A percentile compares a stretch with the other conserved stretches of the same genome.
These are phyloP conservation scores for Gonapodya prolifera DNA, from an alignment of 192 early-diverging fungal species.

Conservation along the genomic window DNA sequence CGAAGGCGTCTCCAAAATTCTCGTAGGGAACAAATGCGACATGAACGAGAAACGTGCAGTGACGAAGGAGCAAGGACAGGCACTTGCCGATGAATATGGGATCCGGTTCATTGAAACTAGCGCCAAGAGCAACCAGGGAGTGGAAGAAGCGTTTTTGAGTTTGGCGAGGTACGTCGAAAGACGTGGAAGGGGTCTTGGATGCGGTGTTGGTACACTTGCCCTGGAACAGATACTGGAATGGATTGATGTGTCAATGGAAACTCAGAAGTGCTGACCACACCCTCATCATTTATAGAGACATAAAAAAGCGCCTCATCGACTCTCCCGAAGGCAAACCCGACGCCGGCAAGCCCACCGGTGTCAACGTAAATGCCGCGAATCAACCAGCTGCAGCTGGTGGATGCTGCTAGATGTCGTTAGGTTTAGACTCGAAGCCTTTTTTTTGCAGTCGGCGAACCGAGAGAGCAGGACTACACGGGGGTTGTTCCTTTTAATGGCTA, in stretches of 20 bases:
- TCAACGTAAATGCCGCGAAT: conserved; percentile 3
- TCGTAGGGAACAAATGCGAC: conserved; percentile 99
- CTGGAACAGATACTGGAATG: background rate
- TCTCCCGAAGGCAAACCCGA: conserved; percentile 44
- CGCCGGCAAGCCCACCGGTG: background rate
- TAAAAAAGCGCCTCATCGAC: conserved; percentile 97
- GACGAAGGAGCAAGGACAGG: conserved; percentile 87
- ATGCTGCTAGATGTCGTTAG: background rate
- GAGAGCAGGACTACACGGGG: no score
- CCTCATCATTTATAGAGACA: conserved; percentile 49
- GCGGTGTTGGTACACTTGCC: background rate
- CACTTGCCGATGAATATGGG: conserved; percentile 84
- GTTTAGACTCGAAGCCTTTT: no score
- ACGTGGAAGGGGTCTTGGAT: background rate
- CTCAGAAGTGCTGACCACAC: background rate
- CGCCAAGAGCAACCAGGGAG: conserved; percentile 93
- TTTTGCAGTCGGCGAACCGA: no score
- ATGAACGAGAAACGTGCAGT: conserved; percentile 92
- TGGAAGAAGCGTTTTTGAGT: conserved; percentile 93
- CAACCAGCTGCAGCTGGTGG: background rate
- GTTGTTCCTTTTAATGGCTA: no score
- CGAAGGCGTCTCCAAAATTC: conserved; percentile 96
- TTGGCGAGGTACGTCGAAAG: conserved; percentile 66
- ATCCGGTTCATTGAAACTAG: conserved; percentile 96
- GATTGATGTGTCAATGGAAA: background rate